Percentiles rank a stretch among this genome's conserved stretches.
Evolutionary conservation across 495 filamentous ascomycete species (phyloP).

Genomic region (Barbatosphaeria neglecta): DNA sequence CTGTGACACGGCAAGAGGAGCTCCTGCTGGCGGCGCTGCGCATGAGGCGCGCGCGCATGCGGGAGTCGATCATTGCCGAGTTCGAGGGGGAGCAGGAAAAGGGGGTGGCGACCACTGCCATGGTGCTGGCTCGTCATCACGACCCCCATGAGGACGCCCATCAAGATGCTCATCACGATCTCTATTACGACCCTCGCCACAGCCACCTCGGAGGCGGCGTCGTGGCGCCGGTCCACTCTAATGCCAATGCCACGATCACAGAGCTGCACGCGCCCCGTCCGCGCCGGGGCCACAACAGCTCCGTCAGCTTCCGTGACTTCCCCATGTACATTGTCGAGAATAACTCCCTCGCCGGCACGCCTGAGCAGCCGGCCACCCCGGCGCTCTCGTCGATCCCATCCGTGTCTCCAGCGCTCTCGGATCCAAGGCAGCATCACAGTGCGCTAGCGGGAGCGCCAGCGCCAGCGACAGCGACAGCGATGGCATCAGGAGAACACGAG

Average conservation of each 20-base stretch:
- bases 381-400: not conserved
- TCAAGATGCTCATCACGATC: no score
- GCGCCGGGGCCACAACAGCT: not conserved
- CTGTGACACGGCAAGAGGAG: constrained; percentile 77
- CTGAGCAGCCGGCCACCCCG: not conserved
- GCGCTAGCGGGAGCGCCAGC: constrained; percentile 2
- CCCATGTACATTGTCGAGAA: not conserved
- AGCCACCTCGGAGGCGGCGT: not conserved
- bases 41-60: constrained; percentile 63
- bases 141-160: not conserved
- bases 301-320: not conserved
- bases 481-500: constrained; percentile 7
- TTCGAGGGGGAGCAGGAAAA: constrained; percentile 22
- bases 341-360: not conserved
- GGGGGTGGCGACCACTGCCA: no score
- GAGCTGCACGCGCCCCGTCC: not conserved
- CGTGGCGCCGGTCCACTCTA: not conserved
- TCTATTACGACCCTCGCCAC: not conserved
- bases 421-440: no score
- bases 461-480: constrained; percentile 12
- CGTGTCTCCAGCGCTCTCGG: not conserved
- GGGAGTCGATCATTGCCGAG: constrained; percentile 57
- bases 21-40: constrained; percentile 73
- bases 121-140: not conserved
- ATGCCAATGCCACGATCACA: not conserved